Percentiles rank a stretch among this genome's conserved stretches.
Conservation (phyloP, 2,329 filamentous ascomycete genomes). For the Monosporascus cannonballus region DNA sequence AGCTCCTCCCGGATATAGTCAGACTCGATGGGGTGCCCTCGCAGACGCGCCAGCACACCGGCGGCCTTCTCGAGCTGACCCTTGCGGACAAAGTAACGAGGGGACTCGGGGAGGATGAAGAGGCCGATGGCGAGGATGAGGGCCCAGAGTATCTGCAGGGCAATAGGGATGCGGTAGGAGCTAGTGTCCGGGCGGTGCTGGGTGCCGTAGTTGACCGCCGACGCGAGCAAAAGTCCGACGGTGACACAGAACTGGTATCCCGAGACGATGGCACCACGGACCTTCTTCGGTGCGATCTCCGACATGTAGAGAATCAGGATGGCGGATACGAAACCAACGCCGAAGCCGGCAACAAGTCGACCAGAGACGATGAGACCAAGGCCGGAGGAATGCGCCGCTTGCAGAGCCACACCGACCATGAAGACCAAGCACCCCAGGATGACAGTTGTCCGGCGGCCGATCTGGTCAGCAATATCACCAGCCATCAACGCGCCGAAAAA, state of each 20-base stretch:
- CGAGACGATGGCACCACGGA: constrained; percentile 73
- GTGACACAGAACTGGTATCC: constrained; percentile 83
- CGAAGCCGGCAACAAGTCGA: constrained; percentile 69
- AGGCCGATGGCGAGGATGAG: constrained; percentile 68
- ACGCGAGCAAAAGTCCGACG: constrained; percentile 69
- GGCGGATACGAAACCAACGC: constrained; percentile 75
- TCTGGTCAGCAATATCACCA: constrained; percentile 69
- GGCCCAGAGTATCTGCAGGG: constrained; percentile 75
- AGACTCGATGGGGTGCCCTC: constrained; percentile 67
- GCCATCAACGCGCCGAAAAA: constrained; percentile 75
- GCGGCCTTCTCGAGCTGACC: constrained; percentile 62
- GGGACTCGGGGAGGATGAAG: constrained; percentile 74
- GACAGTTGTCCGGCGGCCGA: constrained; percentile 68
- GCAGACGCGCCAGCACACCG: constrained; percentile 57
- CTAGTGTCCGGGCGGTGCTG: constrained; percentile 54
- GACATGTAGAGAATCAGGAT: constrained; percentile 85
- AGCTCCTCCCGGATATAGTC: constrained; percentile 74
- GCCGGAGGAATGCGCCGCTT: constrained; percentile 48
- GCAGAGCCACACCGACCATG: constrained; percentile 60
- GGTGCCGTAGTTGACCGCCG: constrained; percentile 68
- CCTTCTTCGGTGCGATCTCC: constrained; percentile 68
- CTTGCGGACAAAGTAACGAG: constrained; percentile 79
- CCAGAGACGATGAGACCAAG: constrained; percentile 63
- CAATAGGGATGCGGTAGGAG: constrained; percentile 76
- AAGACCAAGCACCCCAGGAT: constrained; percentile 68